Base-by-base conservation (phyloP, 2,329 filamentous ascomycete genomes). In the Pseudogymnoascus destructans region DNA sequence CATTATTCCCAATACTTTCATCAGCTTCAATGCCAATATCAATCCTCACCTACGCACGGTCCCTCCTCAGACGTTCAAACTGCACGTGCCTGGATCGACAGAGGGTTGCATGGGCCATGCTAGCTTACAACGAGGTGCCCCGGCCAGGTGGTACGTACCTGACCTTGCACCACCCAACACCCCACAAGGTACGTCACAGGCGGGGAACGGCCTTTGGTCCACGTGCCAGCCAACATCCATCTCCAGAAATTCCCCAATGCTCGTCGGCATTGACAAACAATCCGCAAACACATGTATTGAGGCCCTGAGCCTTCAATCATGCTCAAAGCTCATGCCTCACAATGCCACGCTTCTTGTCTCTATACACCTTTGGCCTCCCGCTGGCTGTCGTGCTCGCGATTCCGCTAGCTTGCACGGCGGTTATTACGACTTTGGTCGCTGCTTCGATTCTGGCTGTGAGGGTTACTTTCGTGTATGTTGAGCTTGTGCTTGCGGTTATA, bases 391-490 rank as follows among this genome's bases (percentile, higher is more conserved):
- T 85, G 62, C 73, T 84, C 65, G 82, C 82, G 19, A 71, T 86
- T 10, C 84, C 84, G 7, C 75, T 87, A 57, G 76, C 80, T 63
- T 67, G 86, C 55, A 78, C 82, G 58, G 84, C 84, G 57, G 78
- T 76, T 62, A 71, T 86, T 62, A 87, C 84, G 30, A 82, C 83
- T 58, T 76, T 75, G 3, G 64, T 86, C 54, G 81, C 84, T 36
- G 79, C 84, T 62, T 73, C 78, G 35, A 74, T 85, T 33, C 76
- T 87, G 55, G 75, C 80, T 65, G 70, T 84, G 61, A 77, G 83
- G 21, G 77, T 84, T 21, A 72, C 78, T 49, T 66, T 85, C 57
- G 77, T 86, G 59, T 86, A 86, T 66, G 70, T 85, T 61, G 82
- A 86, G 65, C 73, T 87, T 57, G 77, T 74, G 42, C 69, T 81